Conservation (phyloP, 768 basidiomycete species). For the Solioccasus polychromus region DNA sequence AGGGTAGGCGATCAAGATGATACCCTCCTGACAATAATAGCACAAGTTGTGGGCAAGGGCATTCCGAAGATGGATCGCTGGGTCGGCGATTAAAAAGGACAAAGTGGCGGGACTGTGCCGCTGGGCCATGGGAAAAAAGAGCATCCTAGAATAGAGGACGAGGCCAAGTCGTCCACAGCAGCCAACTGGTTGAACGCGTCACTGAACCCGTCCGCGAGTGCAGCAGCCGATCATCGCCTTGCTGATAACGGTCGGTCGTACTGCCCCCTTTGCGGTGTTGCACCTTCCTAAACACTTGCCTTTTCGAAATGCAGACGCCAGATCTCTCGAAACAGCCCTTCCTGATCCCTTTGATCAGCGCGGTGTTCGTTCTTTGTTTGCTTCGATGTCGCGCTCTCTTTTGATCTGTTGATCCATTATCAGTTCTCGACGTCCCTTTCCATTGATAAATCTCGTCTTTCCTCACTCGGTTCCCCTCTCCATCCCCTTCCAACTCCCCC, state of each 20-base stretch:
- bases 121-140: slow-evolving; percentile 22
- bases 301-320: slow-evolving; percentile 29
- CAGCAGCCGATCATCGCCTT: slow-evolving; percentile 32
- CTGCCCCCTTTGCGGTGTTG: slow-evolving; percentile 20
- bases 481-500: slow-evolving; percentile 15
- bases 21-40: slow-evolving; percentile 23
- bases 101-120: slow-evolving; percentile 27
- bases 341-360: slow-evolving; percentile 33
- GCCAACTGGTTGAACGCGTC: too few relatives aligned
- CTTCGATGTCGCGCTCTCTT: slow-evolving; percentile 34
- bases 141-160: too few relatives aligned
- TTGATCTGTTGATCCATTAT: slow-evolving; percentile 39
- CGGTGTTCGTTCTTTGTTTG: slow-evolving; percentile 36
- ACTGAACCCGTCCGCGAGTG: slow-evolving; percentile 20
- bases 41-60: slow-evolving; percentile 24
- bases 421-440: slow-evolving; percentile 36
- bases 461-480: slow-evolving; percentile 21
- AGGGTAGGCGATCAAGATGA: slow-evolving; percentile 37
- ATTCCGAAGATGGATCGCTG: slow-evolving; percentile 20
- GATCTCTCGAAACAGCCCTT: slow-evolving; percentile 34
- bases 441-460: slow-evolving; percentile 37
- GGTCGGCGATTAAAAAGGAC: slow-evolving; percentile 32
- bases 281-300: slow-evolving; percentile 27
- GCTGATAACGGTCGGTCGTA: slow-evolving; percentile 30
- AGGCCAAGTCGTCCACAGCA: too few relatives aligned